These are phyloP conservation scores for Yarrowia porcina DNA, from an alignment of 805 yeast species.

Conservation along the genomic window DNA sequence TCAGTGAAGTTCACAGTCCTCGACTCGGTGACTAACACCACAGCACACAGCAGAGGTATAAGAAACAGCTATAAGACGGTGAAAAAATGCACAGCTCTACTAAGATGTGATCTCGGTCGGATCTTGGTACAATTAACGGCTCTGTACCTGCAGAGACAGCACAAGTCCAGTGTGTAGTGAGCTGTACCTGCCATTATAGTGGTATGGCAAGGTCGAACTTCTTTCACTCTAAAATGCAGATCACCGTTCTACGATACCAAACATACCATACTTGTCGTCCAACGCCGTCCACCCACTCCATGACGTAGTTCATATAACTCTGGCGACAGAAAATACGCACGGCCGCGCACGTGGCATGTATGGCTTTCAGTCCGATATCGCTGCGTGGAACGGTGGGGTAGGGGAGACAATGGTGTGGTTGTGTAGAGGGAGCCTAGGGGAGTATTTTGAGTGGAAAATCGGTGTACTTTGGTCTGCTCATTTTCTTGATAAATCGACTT, in stretches of 20 bases:
- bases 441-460: neutral
- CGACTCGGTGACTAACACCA: neutral
- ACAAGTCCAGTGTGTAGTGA: too few species aligned
- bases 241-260: too few species aligned
- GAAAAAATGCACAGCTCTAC: neutral
- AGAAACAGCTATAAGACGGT: neutral
- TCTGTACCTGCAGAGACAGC: too few species aligned
- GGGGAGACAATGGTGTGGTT: neutral
- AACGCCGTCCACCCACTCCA: too few species aligned
- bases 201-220: too few species aligned
- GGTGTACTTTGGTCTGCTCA: neutral
- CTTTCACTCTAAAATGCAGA: too few species aligned
- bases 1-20: too few species aligned
- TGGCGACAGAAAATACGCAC: constrained; percentile 7
- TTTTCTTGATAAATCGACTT: too few species aligned
- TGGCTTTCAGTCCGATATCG: neutral
- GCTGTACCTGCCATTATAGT: too few species aligned
- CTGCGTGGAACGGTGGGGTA: neutral
- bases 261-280: too few species aligned
- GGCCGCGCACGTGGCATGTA: constrained; percentile 2
- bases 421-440: neutral
- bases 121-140: too few species aligned
- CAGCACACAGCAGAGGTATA: neutral
- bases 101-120: too few species aligned
- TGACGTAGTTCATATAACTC: neutral